Base-by-base conservation (phyloP, 2,329 filamentous ascomycete genomes). In the Scedosporium dehoogii region DNA sequence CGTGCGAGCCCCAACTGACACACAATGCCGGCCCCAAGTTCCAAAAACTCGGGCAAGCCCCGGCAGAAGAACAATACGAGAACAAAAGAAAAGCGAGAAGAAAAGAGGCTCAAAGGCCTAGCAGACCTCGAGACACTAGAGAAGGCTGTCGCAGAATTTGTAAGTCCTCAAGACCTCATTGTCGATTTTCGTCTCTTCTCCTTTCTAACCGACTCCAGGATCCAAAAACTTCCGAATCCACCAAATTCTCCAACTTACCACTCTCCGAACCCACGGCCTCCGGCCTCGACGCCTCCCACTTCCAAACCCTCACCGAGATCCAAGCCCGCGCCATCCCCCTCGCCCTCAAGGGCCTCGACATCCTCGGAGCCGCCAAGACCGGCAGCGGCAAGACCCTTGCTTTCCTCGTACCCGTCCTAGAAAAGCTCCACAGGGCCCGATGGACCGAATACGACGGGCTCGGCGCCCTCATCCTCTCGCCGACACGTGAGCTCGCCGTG, bases 341-440 rank as follows among this genome's bases (percentile, higher is more conserved):
- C 64, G 92, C 91, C 7, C 82, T 99, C 66, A 90, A 96, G 74
- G 90, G 91, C 63, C 79, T 80, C 63, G 94, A 99, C 73, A 90
- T 99, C 48, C 85, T 99, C 48, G 94, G 92, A 51, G 94, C 94
- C 4, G 94, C 94, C 48, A 97, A 96, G 76, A 97, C 93, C 0
- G 93, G 93, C 60, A 96, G 90, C 71, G 93, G 93, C 70, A 97
- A 97, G 79, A 97, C 93, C 0, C 81, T 99, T 25, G 91, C 94
- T 0, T 99, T 99, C 73, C 77, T 99, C 6, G 79, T 97, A 2
- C 94, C 94, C 1, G 88, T 97, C 0, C 83, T 99, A 59, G 94
- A 99, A 75, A 96, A 93, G 69, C 82, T 99, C 2, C 94, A 96
- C 74, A 87, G 92, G 60, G 85, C 87, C 62, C 90, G 88, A 81